Conservation (phyloP, 2,329 filamentous ascomycete genomes). For the Diplodia seriata region DNA sequence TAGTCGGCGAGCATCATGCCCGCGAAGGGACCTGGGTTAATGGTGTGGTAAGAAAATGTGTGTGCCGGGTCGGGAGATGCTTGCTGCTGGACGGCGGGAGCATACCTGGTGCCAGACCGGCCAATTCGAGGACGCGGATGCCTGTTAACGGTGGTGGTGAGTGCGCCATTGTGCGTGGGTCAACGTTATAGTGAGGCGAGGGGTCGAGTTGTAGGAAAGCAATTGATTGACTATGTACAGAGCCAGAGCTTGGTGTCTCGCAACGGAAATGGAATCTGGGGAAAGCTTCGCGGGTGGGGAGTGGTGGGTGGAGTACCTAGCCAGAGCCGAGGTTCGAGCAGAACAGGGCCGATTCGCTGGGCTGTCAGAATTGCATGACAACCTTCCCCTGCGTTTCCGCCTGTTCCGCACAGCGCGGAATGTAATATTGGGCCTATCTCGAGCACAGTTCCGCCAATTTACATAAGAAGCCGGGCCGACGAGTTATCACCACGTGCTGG, state of each 20-base stretch:
- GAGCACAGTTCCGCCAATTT: too few relatives aligned
- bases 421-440: too few relatives aligned
- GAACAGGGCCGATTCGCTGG: not conserved
- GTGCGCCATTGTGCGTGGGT: constrained; percentile 11
- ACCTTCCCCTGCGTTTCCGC: too few relatives aligned
- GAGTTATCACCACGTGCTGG: too few relatives aligned
- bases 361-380: not conserved
- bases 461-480: too few relatives aligned
- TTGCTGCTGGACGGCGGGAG: not conserved
- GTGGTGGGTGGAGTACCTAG: constrained; percentile 5
- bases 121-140: constrained; percentile 70
- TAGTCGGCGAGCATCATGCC: constrained; percentile 86
- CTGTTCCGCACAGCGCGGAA: too few relatives aligned
- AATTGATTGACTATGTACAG: constrained; percentile 5
- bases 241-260: not conserved
- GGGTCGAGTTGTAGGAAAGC: not conserved
- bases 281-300: constrained; percentile 22
- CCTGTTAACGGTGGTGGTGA: constrained; percentile 60
- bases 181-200: not conserved
- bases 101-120: constrained; percentile 65
- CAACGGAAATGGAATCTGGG: constrained; percentile 7
- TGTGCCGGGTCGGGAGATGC: not conserved
- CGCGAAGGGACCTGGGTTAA: constrained; percentile 76
- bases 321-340: constrained; percentile 26
- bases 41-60: constrained; percentile 2